Percentiles rank a stretch among this genome's conserved stretches.
Conservation (phyloP, 2,329 filamentous ascomycete genomes). For the Talaromyces funiculosus region DNA sequence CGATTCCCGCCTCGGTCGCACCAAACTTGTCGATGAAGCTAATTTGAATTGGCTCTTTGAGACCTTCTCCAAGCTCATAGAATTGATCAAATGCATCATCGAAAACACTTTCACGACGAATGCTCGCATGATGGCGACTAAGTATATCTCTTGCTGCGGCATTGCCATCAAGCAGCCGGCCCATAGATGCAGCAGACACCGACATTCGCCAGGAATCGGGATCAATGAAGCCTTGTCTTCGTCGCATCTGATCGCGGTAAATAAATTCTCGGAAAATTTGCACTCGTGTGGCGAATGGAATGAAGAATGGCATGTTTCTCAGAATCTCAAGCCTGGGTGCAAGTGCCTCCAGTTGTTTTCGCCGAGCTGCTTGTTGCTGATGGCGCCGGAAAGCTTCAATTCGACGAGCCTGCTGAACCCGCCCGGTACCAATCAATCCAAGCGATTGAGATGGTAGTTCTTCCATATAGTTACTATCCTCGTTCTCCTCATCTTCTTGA, state of each 20-base stretch:
- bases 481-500: conserved; percentile 56
- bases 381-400: conserved; percentile 59
- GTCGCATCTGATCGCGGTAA: conserved; percentile 68
- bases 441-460: conserved; percentile 27
- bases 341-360: conserved; percentile 69
- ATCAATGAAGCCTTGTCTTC: conserved; percentile 63
- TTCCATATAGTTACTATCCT: conserved; percentile 42
- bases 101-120: conserved; percentile 73
- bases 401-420: conserved; percentile 57
- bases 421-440: conserved; percentile 51
- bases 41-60: conserved; percentile 96
- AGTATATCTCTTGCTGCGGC: conserved; percentile 36
- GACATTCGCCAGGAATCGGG: conserved; percentile 68
- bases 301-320: conserved; percentile 94
- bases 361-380: conserved; percentile 61
- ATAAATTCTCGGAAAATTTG: conserved; percentile 93
- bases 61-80: conserved; percentile 68
- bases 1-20: conserved; percentile 82
- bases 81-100: conserved; percentile 81
- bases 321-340: conserved; percentile 84
- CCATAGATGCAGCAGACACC: conserved; percentile 43
- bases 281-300: conserved; percentile 86
- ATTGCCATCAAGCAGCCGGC: conserved; percentile 36
- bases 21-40: conserved; percentile 92
- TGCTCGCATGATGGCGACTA: conserved; percentile 66